Base-by-base conservation (phyloP, 1,284 basidiomycete genomes). In the Sanghuangporus sanghuang region DNA sequence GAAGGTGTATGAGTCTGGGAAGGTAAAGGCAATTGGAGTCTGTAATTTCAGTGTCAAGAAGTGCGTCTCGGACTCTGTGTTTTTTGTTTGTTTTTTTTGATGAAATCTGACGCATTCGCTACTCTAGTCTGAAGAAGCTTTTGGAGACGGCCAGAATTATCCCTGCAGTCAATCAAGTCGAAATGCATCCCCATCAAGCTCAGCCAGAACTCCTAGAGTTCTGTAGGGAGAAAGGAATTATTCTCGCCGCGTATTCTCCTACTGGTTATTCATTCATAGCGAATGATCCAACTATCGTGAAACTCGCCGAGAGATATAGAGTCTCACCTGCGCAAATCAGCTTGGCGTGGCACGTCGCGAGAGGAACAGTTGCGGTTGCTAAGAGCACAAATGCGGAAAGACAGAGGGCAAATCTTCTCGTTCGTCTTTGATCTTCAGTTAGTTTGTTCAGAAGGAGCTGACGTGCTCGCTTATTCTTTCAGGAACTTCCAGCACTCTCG, bases 21-120 rank as follows among this genome's bases (percentile, higher is more conserved):
- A 79, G 71, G 78, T 77, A 49, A 77, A 76, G 69, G 77, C 80
- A 2, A 83, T 84, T 23, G 81, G 81, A 8, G 70, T 65, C 67
- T 59, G 69, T 54, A 58, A 62, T 38, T 56, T 65, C 57, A 59
- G 64, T 49, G 61, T 62, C 7, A 65, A 65, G 23, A 65, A 62
- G 64, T 65, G 23, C 23, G 23, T 23, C 23, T 23, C 23, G 23
- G 23, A 23, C 23, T 23, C 23, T 23, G 23, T 23, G 23, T 23
- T 23, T 1, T 23, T 23, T 23, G 1, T 2, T 2, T 23, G 2
- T 23, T 23, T 23, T 23, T 2, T 2, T 23, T 23, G 23, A 23
- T 23, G 23, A 2, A 23, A 23, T 23, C 23, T 23, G 23, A 23
- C 23, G 23, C 2, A 23, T 23, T 23, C 23, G 5, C 27, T 2